Conservation (phyloP, 352 stramenopile genomes). For the Phytophthora multivora region DNA sequence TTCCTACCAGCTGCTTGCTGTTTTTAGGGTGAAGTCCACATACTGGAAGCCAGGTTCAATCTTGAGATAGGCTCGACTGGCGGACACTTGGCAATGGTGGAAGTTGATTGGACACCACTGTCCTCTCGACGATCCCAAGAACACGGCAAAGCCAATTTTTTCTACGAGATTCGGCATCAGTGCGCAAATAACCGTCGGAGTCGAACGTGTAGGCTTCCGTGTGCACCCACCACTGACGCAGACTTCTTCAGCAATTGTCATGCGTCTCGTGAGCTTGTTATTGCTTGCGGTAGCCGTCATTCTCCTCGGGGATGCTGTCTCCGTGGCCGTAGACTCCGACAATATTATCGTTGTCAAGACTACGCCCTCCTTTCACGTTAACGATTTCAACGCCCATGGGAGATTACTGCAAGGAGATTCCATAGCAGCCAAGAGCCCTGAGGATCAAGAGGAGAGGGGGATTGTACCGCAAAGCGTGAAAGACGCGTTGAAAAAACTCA, state of each 20-base stretch:
- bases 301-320: not conserved
- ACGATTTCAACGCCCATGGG: not conserved
- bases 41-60: slow-evolving; percentile 4
- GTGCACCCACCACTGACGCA: not conserved
- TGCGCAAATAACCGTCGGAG: too few relatives aligned
- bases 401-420: slow-evolving; percentile 3
- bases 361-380: not conserved
- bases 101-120: slow-evolving; percentile 5
- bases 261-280: slow-evolving; percentile 1
- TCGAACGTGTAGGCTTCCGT: too few relatives aligned
- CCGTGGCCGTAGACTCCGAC: not conserved
- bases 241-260: not conserved
- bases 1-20: not conserved
- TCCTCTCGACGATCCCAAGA: slow-evolving; percentile 7
- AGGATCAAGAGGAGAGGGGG: slow-evolving; percentile 6
- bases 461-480: not conserved
- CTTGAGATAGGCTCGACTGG: slow-evolving; percentile 10
- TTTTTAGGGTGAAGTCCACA: not conserved
- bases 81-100: not conserved
- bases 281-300: not conserved
- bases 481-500: slow-evolving; percentile 4
- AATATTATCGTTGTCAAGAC: not conserved
- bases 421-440: not conserved
- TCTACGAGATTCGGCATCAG: not conserved
- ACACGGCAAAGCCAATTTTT: not conserved